Evolutionary conservation across 2,329 filamentous ascomycete species (phyloP).

Genomic region (Ilyonectria sp.): DNA sequence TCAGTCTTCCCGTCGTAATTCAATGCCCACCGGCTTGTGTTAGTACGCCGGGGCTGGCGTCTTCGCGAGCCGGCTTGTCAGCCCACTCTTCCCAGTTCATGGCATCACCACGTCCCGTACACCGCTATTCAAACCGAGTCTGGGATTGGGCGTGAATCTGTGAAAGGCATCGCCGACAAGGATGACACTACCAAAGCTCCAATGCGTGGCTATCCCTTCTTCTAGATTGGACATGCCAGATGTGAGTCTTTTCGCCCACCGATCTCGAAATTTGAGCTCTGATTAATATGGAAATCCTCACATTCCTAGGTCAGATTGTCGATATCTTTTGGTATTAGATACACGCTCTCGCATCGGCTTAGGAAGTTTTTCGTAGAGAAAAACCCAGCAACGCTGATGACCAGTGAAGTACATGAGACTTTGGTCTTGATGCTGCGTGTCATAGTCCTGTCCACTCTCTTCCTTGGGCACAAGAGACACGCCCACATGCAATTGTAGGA

Average conservation of each 20-base stretch:
- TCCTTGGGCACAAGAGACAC: slow-evolving; percentile 39
- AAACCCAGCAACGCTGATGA: slow-evolving; percentile 50
- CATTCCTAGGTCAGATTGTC: slow-evolving; percentile 5
- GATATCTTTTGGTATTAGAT: slow-evolving; percentile 15
- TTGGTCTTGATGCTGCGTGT: slow-evolving; percentile 47
- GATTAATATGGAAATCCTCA: slow-evolving; percentile 13
- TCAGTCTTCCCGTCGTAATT: no score
- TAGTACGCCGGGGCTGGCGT: no score
- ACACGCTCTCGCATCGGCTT: slow-evolving; percentile 3
- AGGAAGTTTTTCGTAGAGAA: slow-evolving; percentile 52
- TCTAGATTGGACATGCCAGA: slow-evolving; percentile 50
- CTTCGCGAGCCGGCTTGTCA: no score
- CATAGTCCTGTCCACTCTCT: slow-evolving; percentile 42
- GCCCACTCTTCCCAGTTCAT: no score
- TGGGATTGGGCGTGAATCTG: slow-evolving; percentile 53
- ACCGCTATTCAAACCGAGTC: slow-evolving; percentile 49
- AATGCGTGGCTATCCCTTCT: slow-evolving; percentile 50
- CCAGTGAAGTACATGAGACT: slow-evolving; percentile 51
- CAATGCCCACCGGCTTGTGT: no score
- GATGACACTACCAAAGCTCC: slow-evolving; percentile 48
- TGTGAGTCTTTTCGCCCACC: neutral
- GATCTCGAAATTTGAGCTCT: slow-evolving; percentile 17
- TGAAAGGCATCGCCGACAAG: slow-evolving; percentile 53
- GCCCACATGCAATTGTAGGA: slow-evolving; percentile 41
- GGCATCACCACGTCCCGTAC: slow-evolving; percentile 20